These are phyloP conservation scores for Cutaneotrichosporon dermatis DNA, from an alignment of 1,284 basidiomycete genomes.

Conservation along the genomic window DNA sequence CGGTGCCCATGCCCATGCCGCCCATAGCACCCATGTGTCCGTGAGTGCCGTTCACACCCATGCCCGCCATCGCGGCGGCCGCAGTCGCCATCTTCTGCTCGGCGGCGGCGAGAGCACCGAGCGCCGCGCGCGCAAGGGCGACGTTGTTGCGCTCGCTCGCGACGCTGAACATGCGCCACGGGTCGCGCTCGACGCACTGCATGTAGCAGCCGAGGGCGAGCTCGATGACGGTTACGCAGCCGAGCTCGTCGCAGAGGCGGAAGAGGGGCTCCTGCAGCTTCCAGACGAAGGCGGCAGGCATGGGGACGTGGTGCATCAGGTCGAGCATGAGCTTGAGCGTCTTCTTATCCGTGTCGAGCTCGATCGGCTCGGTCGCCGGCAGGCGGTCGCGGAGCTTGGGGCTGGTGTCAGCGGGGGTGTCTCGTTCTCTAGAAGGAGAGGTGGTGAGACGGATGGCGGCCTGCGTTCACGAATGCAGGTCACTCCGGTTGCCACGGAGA, in stretches of 20 bases:
- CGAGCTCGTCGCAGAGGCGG: slow-evolving; percentile 17
- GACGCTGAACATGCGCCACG: slow-evolving; percentile 11
- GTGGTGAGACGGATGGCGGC: no score
- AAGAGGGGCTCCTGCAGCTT: slow-evolving; percentile 13
- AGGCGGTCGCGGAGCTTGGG: slow-evolving; percentile 2
- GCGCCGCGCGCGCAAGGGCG: slow-evolving; percentile 11
- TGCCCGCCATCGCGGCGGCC: not conserved
- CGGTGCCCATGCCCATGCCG: not conserved
- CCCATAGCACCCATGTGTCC: not conserved
- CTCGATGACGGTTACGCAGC: slow-evolving; percentile 8
- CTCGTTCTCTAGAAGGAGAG: not conserved
- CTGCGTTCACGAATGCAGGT: no score
- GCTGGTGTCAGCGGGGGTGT: slow-evolving; percentile 1
- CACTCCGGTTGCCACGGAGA: no score
- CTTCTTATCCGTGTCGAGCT: slow-evolving; percentile 13
- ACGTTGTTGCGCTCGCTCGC: slow-evolving; percentile 2
- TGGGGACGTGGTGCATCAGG: slow-evolving; percentile 17
- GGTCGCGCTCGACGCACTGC: slow-evolving; percentile 11
- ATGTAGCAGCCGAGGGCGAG: slow-evolving; percentile 10
- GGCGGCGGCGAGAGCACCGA: slow-evolving; percentile 1
- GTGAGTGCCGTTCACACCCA: not conserved
- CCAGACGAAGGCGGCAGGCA: slow-evolving; percentile 15
- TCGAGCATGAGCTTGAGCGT: slow-evolving; percentile 19
- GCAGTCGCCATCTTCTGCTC: not conserved
- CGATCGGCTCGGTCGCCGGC: not conserved